Base-by-base conservation (phyloP, 2,329 filamentous ascomycete species). In the Beauveria pseudobassiana region DNA sequence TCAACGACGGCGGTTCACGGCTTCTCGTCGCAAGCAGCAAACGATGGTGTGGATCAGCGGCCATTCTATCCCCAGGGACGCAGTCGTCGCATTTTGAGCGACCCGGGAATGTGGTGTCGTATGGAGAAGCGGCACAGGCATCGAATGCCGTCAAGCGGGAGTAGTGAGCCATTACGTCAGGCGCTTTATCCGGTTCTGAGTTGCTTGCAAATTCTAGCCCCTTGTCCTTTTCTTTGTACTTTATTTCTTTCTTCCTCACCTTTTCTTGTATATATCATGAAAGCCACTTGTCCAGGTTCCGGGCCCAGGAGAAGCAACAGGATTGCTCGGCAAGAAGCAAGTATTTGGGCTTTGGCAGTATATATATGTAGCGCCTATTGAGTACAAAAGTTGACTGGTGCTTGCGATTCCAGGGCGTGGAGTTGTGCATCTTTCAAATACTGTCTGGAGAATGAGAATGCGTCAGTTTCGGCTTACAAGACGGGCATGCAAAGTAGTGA, bases 321-420 rank as follows among this genome's bases (percentile, higher is more conserved):
- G 59, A 45, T 62, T 62, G 59, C 59, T 56, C 45, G 52, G 59
- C 52, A 34, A 56, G 45, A 49, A 55, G 59, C 28, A 40, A 28
- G 43, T 18, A 34, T 38, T 43, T 43, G 22, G 45, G 28, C 49
- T 54, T 54, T 43, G 57, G 57, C 49, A 34, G 57, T 60, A 60
- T 52, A 59, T 57, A 58, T 52, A 60, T 45, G 48, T 52, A 52
- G 57, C 38, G 24, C 24, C 45, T 46, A 60, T 46, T 12, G 40
- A 52, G 48, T 51, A 46, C 22, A 28, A 59, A 58, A 38, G 54
- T 38, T 49, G 55, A 58, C 45, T 18, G 38, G 40, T 55, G 43
- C 28, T 26, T 18, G 43, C 20, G n/a, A 18, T 18, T 34, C 8
- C 34, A 12, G 12, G 24, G 7, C 8, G 26, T 46, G 42, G 14